Base-by-base conservation (phyloP, 73 alveolate genomes). In the Effrenium voratum region DNA sequence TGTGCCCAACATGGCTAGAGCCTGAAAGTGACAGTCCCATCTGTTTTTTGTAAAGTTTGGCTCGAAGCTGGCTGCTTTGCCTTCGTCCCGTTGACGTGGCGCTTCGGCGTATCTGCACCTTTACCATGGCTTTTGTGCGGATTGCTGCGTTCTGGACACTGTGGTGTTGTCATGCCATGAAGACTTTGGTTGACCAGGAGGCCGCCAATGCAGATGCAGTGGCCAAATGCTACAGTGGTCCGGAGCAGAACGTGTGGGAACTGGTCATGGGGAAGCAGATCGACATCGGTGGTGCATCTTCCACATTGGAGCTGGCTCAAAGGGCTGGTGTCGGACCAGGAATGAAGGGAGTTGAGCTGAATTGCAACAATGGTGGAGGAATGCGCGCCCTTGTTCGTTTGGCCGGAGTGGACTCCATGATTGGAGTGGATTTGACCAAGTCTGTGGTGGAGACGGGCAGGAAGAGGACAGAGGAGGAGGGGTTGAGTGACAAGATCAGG, bases 241-340 rank as follows among this genome's bases (percentile, higher is more conserved):
- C 93, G 16, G 93, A 83, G 77, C 93, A 83, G 55, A 55, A 24
- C 30, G 93, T 83, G 75, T 83, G 93, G 93, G 93, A 83, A 52
- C 93, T 83, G 77, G 93, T 83, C 55, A 83, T 83, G 93, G 93
- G 93, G 76, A 83, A 83, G 93, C 88, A 77, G 79, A 55, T 83
- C 28, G 93, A 83, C 76, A 55, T 83, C 24, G 93, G 93, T 40
- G 93, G 77, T 22, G 93, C 93, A n/a, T 83, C 93, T 52, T 83
- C 93, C 43, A 83, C 93, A 36, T 36, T 83, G 50, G 93, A 83
- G 55, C 57, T 83, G 47, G 93, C 93, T 5, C 22, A 52, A 41
- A 83, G 26, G 72, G 93, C 93, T 36, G 55, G 52, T 24, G 93
- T 83, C 8, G 93, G 93, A 24, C 93, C 93, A 15, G 93, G 93